Conservation (phyloP, 805 yeast genomes). For the Cyberlindnera euphorbiiphila region DNA sequence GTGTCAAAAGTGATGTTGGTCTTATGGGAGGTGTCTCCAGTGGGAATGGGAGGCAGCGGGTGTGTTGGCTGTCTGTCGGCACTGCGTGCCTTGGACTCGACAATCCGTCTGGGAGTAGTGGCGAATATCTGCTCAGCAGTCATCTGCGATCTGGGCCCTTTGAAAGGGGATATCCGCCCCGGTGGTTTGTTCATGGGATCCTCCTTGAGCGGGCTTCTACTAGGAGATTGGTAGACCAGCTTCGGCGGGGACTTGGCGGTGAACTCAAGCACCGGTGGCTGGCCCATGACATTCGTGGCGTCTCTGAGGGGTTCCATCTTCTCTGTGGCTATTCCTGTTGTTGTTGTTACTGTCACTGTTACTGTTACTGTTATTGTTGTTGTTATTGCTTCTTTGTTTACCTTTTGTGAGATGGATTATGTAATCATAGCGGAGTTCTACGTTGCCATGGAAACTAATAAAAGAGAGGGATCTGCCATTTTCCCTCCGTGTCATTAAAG, state of each 20-base stretch:
- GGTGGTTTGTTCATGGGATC: conserved; percentile 21
- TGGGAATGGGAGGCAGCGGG: conserved; percentile 5
- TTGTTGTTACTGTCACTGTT: neutral
- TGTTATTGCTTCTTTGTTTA: neutral
- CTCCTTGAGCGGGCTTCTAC: conserved; percentile 9
- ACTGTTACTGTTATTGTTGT: neutral
- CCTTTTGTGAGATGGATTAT: neutral
- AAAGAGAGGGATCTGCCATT: neutral
- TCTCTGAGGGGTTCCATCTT: conserved; percentile 15
- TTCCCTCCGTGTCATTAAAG: conserved; percentile 1
- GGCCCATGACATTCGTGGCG: conserved; percentile 7
- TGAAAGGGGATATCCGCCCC: conserved; percentile 26
- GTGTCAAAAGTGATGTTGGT: conserved; percentile 25
- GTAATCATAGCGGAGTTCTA: neutral
- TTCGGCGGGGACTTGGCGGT: conserved; percentile 19
- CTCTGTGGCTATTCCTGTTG: neutral
- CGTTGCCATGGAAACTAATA: neutral
- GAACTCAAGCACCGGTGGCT: conserved; percentile 16
- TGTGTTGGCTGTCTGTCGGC: conserved; percentile 24
- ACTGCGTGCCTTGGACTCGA: conserved; percentile 26
- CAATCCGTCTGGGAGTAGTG: conserved; percentile 30
- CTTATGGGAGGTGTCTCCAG: conserved; percentile 7
- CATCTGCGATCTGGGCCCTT: conserved; percentile 17
- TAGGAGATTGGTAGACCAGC: conserved; percentile 2
- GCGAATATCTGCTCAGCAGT: conserved; percentile 20